Conservation (phyloP, 148 eudicot genomes). For the Fallopia convolvulus region DNA sequence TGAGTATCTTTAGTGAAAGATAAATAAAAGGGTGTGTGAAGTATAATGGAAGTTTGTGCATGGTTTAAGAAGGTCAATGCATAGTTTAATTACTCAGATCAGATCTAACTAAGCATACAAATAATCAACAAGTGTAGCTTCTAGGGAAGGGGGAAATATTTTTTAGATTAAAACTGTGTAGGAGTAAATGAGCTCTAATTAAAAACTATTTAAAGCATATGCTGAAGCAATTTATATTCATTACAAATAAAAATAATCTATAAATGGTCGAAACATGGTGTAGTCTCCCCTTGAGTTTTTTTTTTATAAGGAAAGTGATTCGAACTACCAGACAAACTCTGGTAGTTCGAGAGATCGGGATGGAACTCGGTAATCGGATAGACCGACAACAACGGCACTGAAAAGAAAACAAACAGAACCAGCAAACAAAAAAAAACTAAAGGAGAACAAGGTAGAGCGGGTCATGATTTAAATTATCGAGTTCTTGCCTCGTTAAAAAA, state of each 20-base stretch:
- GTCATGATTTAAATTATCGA: no score
- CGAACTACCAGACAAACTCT: no score
- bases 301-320: no score
- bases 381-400: no score
- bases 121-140: conserved; percentile 8
- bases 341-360: no score
- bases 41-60: neutral
- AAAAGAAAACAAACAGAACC: no score
- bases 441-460: no score
- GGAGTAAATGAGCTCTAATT: neutral
- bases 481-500: no score
- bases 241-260: neutral
- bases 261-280: neutral
- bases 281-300: no score
- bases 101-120: conserved; percentile 5
- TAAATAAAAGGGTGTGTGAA: neutral
- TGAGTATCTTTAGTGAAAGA: neutral
- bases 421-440: no score
- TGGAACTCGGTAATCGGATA: no score
- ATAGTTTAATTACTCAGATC: neutral
- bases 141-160: neutral
- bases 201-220: conserved; percentile 1
- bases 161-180: neutral
- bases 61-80: conserved; percentile 3
- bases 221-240: neutral